Conservation (phyloP, 2,329 filamentous ascomycete genomes). For the Stagonosporopsis tanaceti region DNA sequence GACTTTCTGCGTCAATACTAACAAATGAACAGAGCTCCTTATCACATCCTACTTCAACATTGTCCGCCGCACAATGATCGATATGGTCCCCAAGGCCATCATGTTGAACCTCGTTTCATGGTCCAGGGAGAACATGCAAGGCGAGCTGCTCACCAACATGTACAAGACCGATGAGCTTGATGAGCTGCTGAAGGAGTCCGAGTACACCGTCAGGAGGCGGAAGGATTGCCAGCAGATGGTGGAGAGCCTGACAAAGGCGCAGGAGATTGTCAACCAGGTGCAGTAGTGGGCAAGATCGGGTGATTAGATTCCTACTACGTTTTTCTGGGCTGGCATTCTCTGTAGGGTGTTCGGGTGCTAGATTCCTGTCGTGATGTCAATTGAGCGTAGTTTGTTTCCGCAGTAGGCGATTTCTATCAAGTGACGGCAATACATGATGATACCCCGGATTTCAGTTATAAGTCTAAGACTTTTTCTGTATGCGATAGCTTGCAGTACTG, state of each 20-base stretch:
- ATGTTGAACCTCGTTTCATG: conserved; percentile 97
- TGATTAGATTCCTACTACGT: conserved; percentile 22
- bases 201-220: conserved; percentile 91
- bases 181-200: conserved; percentile 95
- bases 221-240: conserved; percentile 99
- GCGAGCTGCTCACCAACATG: conserved; percentile 96
- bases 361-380: conserved; percentile 24
- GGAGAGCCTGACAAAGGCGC: conserved; percentile 86
- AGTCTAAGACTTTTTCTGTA: not conserved
- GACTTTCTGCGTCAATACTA: conserved; percentile 20
- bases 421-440: not conserved
- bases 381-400: conserved; percentile 21
- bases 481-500: not conserved
- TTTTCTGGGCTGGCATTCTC: conserved; percentile 29
- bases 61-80: conserved; percentile 97
- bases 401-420: not conserved
- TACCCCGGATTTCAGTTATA: not conserved
- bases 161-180: conserved; percentile 91
- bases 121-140: conserved; percentile 98
- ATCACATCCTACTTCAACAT: conserved; percentile 99
- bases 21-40: conserved; percentile 73
- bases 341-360: conserved; percentile 33
- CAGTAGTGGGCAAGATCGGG: conserved; percentile 35
- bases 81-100: conserved; percentile 99
- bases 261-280: conserved; percentile 90